These are phyloP conservation scores for Sugiyamaella xylanicola DNA, from an alignment of 1,139 yeast species.

Conservation along the genomic window DNA sequence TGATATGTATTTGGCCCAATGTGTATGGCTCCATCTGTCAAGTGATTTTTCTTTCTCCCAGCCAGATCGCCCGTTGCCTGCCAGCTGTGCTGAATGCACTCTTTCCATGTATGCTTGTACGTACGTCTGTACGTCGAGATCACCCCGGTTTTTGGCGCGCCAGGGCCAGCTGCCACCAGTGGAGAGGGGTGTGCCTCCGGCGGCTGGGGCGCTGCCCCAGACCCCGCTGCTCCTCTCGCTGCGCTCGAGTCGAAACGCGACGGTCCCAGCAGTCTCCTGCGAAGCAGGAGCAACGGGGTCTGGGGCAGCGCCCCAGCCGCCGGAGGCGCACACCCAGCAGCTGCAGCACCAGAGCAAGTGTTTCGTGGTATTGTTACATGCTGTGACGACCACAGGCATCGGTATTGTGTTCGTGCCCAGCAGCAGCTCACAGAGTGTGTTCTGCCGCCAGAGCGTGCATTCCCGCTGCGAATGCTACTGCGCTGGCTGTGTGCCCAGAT, in stretches of 20 bases:
- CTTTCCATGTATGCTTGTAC: not conserved
- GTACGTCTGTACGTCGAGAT: no score
- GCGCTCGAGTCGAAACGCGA: not conserved
- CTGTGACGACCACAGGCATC: no score
- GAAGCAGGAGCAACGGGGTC: not conserved
- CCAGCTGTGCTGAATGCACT: no score
- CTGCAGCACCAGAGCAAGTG: no score
- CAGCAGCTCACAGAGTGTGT: no score
- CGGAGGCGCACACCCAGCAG: not conserved
- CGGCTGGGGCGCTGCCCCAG: not conserved
- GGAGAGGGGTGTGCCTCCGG: not conserved
- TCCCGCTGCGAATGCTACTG: no score
- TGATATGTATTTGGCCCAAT: not conserved
- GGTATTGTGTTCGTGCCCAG: no score
- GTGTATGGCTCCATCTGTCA: not conserved
- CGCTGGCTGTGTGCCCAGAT: no score
- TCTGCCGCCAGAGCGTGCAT: no score
- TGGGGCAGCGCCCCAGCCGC: not conserved
- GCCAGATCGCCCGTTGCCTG: not conserved
- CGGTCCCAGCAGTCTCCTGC: no score
- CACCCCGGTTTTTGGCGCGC: no score
- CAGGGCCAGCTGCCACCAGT: not conserved
- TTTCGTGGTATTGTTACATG: no score
- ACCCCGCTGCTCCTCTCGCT: not conserved
- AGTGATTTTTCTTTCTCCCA: not conserved